Evolutionary conservation across 2,329 filamentous ascomycete species (phyloP), one percentile per base, ranked within the genome.

Genomic region (Diaporthe destruens): DNA sequence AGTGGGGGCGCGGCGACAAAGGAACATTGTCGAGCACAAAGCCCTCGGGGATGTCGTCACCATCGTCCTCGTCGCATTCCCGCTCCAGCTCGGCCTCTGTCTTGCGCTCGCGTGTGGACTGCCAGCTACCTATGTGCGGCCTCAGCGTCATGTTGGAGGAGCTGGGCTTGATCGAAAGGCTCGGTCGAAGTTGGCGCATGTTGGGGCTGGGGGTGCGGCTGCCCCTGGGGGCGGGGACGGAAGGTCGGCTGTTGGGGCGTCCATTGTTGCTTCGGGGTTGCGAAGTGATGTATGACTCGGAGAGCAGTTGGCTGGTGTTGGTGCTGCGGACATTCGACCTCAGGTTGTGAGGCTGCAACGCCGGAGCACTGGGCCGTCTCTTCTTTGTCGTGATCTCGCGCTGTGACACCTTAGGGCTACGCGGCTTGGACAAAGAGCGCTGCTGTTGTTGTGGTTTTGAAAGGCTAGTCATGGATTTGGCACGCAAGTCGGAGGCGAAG

Each of bases 1-100:
- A 84, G 1, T 84, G 84, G 1, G 90, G 90, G 2, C 90, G 86
- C n/a, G 94, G 94, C 0, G 93, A 95, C 57, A 96, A 90, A 6
- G 94, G 94, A 2, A 96, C 91, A 75, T 96, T 96, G 82, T 94
- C 93, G 59, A 96, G 88, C 68, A 95, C 87, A 32, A 93, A 88
- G 69, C 94, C 93, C 34, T 95, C 93, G 0, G 94, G 94, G 39
- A 96, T 91, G 72, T 94, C 90, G 78, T 95, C 93, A 69, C 90
- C 91, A 69, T 95, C 92, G 76, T 95, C 92, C 66, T 92, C 90
- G 76, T 94, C 91, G 74, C 88, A 95, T 79, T 96, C 93, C 70
- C 89, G 88, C 79, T 96, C 94, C 68, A 94, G 85, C 77, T 95
- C 90, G 73, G 91, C 83, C 0, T 89, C 86, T 0, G 91, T 90